phyloP scores from a whole-genome alignment of 208 protist species.

The Wallacemonas sp. region DNA sequence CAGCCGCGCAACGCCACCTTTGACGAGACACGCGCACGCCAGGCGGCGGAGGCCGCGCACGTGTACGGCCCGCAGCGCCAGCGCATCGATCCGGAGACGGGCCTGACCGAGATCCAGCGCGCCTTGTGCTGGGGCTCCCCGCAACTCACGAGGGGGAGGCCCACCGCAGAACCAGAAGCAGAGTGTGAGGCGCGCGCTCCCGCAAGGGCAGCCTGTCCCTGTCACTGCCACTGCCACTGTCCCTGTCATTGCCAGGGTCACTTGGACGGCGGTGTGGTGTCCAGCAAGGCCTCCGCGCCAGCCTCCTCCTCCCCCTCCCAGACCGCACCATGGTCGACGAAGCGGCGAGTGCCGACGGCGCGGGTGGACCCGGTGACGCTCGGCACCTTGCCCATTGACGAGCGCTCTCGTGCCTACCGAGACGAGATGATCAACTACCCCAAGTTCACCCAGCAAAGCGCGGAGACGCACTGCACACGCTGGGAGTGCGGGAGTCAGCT shows the following conservation, averaged over 20 bases:
- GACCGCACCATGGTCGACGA: neutral
- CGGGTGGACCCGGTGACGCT: slow-evolving; percentile 22
- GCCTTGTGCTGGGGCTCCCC: slow-evolving; percentile 73
- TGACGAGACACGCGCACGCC: slow-evolving; percentile 12
- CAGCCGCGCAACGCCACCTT: slow-evolving; percentile 30
- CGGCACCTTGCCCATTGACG: slow-evolving; percentile 32
- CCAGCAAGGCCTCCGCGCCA: too few species aligned
- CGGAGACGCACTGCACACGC: slow-evolving; percentile 28
- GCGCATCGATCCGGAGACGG: slow-evolving; percentile 58
- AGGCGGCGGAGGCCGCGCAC: neutral
- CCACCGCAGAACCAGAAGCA: too few species aligned
- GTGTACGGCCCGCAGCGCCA: slow-evolving; percentile 29
- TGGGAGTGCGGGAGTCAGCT: slow-evolving; percentile 66
- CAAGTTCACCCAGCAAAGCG: slow-evolving; percentile 52
- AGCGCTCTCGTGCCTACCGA: slow-evolving; percentile 45
- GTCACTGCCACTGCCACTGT: neutral
- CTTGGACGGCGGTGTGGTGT: too few species aligned
- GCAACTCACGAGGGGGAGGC: too few species aligned
- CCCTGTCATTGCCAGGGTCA: too few species aligned
- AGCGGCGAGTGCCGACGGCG: neutral
- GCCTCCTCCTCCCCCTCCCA: neutral
- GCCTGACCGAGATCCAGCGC: slow-evolving; percentile 60
- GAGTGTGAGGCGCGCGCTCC: too few species aligned
- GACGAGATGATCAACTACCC: slow-evolving; percentile 52
- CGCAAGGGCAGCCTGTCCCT: too few species aligned